Evolutionary conservation across 192 early-diverging fungal species (phyloP), one percentile per base, ranked within the genome.

Genomic region (Umbelopsis sp.): DNA sequence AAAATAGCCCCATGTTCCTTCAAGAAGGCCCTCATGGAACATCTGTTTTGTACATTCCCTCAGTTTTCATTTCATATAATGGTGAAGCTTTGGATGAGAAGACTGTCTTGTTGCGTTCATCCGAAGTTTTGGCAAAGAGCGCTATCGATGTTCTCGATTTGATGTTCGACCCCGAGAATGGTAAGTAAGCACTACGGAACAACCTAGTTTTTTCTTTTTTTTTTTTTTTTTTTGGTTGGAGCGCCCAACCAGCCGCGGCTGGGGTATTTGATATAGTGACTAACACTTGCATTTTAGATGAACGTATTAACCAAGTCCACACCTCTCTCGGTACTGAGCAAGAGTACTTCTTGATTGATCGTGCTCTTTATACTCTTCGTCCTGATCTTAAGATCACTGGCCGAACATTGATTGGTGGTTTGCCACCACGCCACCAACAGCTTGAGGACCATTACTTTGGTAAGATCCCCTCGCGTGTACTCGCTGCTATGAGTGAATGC

Each of bases 361-460:
- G 97, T 81, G 87, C 83, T 36, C 87, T 99, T 74, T 99, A 96
- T 86, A 83, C 93, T 77, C 87, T 97, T 77, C 92, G 96, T 47
- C 95, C 94, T 56, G 97, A 99, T 77, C 87, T 99, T 62, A 97
- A 97, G 91, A 95, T 96, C 79, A 90, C 91, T n/a, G 97, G 97
- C 66, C 91, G 97, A 75, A 97, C 95, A 47, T 86, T 99, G 45
- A 81, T 99, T 54, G 97, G 97, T 43, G 87, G 89, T 71, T 87
- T 97, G 74, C 97, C 97, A 31, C 96, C 97, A 66, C 93, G 95
- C 76, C 96, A 97, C 84, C 97, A 99, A 86, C 97, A 99, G 88
- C 87, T 99, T 71, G 97, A 99, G 80, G 97, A 99, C 84, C 97
- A 99, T 85, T 99, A 99, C 91, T 99, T 99, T 85, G 97, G 97